Conservation (phyloP, 495 filamentous ascomycete genomes). For the Chaetomium tenue region DNA sequence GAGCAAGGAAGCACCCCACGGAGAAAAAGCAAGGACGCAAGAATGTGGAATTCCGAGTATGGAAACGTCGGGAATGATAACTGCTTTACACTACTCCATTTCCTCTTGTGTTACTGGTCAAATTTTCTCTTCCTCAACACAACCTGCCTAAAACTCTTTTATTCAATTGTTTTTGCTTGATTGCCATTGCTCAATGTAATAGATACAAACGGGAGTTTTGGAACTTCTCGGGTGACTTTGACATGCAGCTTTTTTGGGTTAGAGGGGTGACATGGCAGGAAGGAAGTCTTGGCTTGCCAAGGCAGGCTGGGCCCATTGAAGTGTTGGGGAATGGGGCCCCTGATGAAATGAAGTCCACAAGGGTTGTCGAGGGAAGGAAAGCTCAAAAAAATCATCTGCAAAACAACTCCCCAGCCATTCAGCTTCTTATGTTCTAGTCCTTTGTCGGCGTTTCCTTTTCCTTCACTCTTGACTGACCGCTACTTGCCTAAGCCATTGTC, state of each 20-base stretch:
- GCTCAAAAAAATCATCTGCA: constrained; percentile 5
- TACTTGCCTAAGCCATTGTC: background rate
- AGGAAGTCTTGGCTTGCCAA: constrained; percentile 2
- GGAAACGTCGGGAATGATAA: too few relatives aligned
- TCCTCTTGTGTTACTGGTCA: too few relatives aligned
- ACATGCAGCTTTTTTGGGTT: background rate
- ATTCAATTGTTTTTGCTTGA: too few relatives aligned
- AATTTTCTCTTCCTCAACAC: too few relatives aligned
- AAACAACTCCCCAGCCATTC: background rate
- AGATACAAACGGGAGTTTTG: too few relatives aligned
- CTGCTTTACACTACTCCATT: too few relatives aligned
- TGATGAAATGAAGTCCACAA: constrained; percentile 8
- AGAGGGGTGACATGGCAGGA: background rate
- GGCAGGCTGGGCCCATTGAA: background rate
- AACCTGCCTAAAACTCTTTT: too few relatives aligned
- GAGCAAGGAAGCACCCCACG: background rate
- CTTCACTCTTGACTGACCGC: background rate
- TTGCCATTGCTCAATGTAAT: too few relatives aligned
- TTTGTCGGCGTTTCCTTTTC: background rate
- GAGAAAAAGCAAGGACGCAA: too few relatives aligned
- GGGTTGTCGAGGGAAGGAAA: background rate
- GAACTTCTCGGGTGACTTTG: too few relatives aligned
- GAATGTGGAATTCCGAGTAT: too few relatives aligned
- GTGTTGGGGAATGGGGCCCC: constrained; percentile 8
- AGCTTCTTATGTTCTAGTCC: background rate